These are phyloP conservation scores for Leccinum griseonigrum DNA, from an alignment of 1,284 basidiomycete species.

Conservation along the genomic window DNA sequence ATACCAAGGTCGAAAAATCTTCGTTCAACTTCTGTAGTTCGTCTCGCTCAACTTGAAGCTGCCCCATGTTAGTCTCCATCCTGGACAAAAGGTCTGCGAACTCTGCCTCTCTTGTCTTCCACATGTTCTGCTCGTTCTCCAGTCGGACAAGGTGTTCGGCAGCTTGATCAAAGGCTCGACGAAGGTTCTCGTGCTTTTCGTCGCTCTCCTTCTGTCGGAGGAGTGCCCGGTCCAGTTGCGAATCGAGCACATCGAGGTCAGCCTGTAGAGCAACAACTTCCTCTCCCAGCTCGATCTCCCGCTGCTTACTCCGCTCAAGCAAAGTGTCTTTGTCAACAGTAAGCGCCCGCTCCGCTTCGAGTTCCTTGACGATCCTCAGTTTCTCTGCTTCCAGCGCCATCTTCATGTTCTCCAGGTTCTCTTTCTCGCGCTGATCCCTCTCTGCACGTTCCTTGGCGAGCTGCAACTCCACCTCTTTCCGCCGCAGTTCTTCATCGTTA, in stretches of 20 bases:
- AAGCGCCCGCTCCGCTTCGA: slow-evolving; percentile 81
- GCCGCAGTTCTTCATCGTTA: slow-evolving; percentile 88
- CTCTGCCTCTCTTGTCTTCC: slow-evolving; percentile 59
- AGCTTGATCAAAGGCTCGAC: slow-evolving; percentile 76
- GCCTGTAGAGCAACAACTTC: slow-evolving; percentile 78
- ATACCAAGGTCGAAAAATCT: slow-evolving; percentile 69
- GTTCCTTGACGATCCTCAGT: slow-evolving; percentile 74
- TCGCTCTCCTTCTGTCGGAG: slow-evolving; percentile 75
- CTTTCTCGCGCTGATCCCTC: slow-evolving; percentile 78
- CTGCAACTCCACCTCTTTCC: slow-evolving; percentile 85
- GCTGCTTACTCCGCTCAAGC: slow-evolving; percentile 83
- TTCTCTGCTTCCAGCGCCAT: slow-evolving; percentile 82
- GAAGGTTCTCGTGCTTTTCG: slow-evolving; percentile 71
- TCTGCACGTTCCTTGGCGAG: slow-evolving; percentile 84
- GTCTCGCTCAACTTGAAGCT: slow-evolving; percentile 53
- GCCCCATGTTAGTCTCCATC: slow-evolving; percentile 63
- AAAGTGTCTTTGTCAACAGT: slow-evolving; percentile 83
- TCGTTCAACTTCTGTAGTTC: slow-evolving; percentile 65
- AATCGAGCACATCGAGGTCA: slow-evolving; percentile 84
- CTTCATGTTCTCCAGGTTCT: slow-evolving; percentile 75
- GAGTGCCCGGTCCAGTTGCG: slow-evolving; percentile 81
- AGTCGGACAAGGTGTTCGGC: slow-evolving; percentile 80
- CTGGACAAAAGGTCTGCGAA: slow-evolving; percentile 52
- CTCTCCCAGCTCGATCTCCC: slow-evolving; percentile 83
- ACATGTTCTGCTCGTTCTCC: slow-evolving; percentile 74